phyloP scores from a whole-genome alignment of 352 stramenopile genomes.

The Aphanomyces cochlioides region DNA sequence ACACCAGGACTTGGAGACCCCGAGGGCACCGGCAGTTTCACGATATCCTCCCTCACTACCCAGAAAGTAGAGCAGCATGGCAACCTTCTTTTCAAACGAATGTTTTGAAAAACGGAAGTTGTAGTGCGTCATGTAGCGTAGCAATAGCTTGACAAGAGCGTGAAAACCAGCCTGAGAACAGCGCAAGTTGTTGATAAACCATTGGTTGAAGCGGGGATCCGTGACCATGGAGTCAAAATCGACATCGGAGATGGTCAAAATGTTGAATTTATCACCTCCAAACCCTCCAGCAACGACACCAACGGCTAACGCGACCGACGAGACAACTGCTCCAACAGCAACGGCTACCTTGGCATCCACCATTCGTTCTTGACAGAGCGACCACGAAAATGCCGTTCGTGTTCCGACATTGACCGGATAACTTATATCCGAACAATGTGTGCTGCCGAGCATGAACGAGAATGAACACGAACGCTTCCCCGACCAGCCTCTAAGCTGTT shows the following conservation, averaged over 20 bases:
- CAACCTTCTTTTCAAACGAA: not conserved
- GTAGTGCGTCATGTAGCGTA: not conserved
- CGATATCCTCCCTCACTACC: not conserved
- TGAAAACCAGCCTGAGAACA: not conserved
- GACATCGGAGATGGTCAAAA: not conserved
- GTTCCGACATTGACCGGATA: too few species aligned
- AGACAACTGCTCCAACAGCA: not conserved
- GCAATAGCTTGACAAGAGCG: not conserved
- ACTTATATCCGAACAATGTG: too few species aligned
- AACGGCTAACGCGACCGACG: not conserved
- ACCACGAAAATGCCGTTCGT: too few species aligned
- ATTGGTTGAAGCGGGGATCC: not conserved
- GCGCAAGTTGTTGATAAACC: not conserved
- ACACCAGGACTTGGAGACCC: not conserved
- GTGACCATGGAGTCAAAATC: not conserved
- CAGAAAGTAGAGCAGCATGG: not conserved
- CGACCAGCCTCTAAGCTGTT: too few species aligned
- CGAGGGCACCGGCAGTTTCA: not conserved
- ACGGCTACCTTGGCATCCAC: not conserved
- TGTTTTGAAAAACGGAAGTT: not conserved
- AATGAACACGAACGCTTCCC: too few species aligned
- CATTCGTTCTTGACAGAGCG: not conserved
- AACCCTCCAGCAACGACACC: not conserved
- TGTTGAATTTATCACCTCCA: not conserved
- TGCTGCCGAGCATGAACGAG: too few species aligned